phyloP scores from a whole-genome alignment of 805 yeast species.

The Schizosaccharomyces japonicus region DNA sequence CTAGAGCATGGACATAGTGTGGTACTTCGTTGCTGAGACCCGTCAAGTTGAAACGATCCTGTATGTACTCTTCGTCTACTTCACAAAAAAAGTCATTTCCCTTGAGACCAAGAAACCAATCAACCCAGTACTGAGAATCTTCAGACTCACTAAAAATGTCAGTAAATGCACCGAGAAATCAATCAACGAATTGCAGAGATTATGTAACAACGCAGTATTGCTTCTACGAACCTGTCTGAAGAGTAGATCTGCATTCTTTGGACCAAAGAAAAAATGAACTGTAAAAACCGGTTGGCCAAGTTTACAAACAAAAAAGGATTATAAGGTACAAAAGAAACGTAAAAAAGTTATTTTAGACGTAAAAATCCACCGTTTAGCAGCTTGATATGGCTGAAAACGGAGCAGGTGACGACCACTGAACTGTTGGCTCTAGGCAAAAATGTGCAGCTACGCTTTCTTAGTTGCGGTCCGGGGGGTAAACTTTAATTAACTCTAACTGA shows the following conservation, averaged over 20 bases:
- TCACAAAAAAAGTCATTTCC: slow-evolving; percentile 84
- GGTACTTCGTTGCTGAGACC: slow-evolving; percentile 72
- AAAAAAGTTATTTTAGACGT: too few species aligned
- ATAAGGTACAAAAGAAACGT: too few species aligned
- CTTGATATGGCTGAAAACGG: too few species aligned
- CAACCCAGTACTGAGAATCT: slow-evolving; percentile 31
- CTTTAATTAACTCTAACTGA: too few species aligned
- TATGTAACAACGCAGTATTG: background rate
- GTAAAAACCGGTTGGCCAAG: too few species aligned
- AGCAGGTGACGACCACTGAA: too few species aligned
- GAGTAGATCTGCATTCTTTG: background rate
- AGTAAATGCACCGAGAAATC: background rate
- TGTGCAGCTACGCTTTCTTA: too few species aligned
- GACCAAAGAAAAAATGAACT: too few species aligned
- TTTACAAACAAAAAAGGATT: too few species aligned
- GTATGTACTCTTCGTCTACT: slow-evolving; percentile 76
- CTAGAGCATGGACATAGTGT: slow-evolving; percentile 73
- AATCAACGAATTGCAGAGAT: background rate
- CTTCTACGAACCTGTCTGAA: background rate
- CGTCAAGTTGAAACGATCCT: slow-evolving; percentile 87
- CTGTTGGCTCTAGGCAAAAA: too few species aligned
- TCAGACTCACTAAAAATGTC: background rate
- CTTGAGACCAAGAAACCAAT: slow-evolving; percentile 49
- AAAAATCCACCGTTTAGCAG: too few species aligned
- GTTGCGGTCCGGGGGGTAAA: too few species aligned